phyloP scores from a whole-genome alignment of 768 basidiomycete species.

The Lactarius indigo region DNA sequence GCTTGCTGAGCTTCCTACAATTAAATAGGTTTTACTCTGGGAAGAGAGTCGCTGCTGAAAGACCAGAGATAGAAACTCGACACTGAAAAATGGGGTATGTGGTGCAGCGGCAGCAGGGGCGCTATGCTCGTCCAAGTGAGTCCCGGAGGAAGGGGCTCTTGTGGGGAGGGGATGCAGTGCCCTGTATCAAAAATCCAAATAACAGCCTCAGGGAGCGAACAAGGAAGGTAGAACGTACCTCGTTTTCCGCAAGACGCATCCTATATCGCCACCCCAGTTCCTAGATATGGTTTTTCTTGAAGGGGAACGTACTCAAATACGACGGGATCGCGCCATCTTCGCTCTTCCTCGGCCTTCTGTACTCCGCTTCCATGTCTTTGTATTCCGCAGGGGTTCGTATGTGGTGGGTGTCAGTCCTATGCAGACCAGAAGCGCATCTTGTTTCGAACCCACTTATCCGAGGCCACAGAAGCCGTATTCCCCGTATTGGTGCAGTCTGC shows the following conservation, averaged over 20 bases:
- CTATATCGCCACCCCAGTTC: constrained; percentile 76
- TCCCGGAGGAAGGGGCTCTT: not conserved
- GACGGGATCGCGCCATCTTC: constrained; percentile 28
- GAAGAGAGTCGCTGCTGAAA: constrained; percentile 46
- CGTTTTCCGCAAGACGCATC: constrained; percentile 82
- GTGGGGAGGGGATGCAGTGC: no score
- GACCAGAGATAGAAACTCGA: constrained; percentile 28
- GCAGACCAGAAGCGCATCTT: constrained; percentile 52
- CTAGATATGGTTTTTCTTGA: constrained; percentile 77
- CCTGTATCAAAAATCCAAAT: not conserved
- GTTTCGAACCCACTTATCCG: constrained; percentile 60
- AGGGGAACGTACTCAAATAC: constrained; percentile 47
- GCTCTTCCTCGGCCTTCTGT: not conserved
- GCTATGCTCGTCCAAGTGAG: not conserved
- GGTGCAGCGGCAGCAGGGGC: no score
- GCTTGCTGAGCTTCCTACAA: constrained; percentile 39
- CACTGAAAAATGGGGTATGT: no score
- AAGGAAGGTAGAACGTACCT: constrained; percentile 44
- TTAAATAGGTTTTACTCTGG: no score
- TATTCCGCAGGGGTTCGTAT: not conserved
- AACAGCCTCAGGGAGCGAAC: not conserved
- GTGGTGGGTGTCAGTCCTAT: constrained; percentile 40
- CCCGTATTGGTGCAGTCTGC: constrained; percentile 24
- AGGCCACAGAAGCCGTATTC: constrained; percentile 59
- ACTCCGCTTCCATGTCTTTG: constrained; percentile 9